Evolutionary conservation across 2,329 filamentous ascomycete species (phyloP).

Genomic region (Penicillium hordei): DNA sequence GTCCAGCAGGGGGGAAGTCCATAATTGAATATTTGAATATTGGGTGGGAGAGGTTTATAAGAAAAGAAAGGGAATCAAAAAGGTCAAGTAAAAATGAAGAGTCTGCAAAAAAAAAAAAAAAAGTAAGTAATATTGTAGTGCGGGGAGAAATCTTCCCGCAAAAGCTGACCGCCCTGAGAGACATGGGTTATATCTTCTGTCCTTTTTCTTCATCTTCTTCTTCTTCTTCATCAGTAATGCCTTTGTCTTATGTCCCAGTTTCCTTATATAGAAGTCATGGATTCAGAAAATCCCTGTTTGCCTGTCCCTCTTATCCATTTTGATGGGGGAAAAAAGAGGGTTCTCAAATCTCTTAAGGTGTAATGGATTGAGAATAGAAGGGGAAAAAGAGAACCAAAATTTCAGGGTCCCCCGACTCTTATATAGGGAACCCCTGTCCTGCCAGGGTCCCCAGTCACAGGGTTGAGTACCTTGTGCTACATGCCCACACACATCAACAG

Average conservation of each 20-base stretch:
- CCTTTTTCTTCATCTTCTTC: background rate
- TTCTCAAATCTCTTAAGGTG: background rate
- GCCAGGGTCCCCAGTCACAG: conserved; percentile 23
- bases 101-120: conserved; percentile 14
- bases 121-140: conserved; percentile 18
- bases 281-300: background rate
- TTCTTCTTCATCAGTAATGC: background rate
- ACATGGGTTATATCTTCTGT: too few species aligned
- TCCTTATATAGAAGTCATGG: background rate
- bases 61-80: background rate
- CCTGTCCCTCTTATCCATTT: background rate
- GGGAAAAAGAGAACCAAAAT: background rate
- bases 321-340: background rate
- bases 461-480: conserved; percentile 26
- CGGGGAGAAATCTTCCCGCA: conserved; percentile 24
- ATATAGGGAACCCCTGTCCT: conserved; percentile 13
- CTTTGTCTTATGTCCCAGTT: background rate
- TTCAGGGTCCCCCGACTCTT: background rate
- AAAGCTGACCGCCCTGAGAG: conserved; percentile 9
- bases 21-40: conserved; percentile 45
- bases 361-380: background rate
- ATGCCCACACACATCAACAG: too few species aligned
- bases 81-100: conserved; percentile 11
- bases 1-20: conserved; percentile 50
- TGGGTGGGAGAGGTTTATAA: background rate